A percentile compares a stretch with the other conserved stretches of the same genome.
These are phyloP conservation scores for Prototheca cutis DNA, from an alignment of 163 green algal genomes.

Conservation along the genomic window DNA sequence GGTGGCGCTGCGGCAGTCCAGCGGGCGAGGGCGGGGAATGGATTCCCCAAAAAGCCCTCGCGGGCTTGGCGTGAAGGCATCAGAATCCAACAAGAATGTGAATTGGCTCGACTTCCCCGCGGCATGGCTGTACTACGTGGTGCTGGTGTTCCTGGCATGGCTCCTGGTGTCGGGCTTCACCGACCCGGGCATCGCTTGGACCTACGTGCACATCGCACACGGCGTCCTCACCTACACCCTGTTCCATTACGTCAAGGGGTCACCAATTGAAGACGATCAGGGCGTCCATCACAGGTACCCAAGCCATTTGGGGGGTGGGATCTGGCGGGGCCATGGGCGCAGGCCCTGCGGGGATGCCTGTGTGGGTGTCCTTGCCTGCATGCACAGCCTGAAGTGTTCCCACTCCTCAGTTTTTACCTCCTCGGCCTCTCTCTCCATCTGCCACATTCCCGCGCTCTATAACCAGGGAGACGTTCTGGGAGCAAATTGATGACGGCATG, in stretches of 20 bases:
- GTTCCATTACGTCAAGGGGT: constrained; percentile 91
- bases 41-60: not conserved
- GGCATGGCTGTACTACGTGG: constrained; percentile 79
- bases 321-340: no score
- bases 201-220: constrained; percentile 80
- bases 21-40: no score
- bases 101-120: constrained; percentile 29
- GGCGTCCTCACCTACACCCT: constrained; percentile 82
- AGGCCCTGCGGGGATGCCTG: no score
- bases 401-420: no score
- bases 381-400: no score
- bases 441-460: no score
- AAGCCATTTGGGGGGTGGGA: no score
- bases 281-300: constrained; percentile 79
- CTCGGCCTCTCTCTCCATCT: not conserved
- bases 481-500: constrained; percentile 86
- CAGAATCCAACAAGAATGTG: constrained; percentile 24
- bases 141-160: constrained; percentile 71
- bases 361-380: no score
- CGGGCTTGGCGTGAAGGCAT: not conserved
- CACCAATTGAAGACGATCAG: constrained; percentile 68
- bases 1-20: no score
- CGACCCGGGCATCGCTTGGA: constrained; percentile 81
- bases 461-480: constrained; percentile 88
- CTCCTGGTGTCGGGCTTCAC: constrained; percentile 48